Evolutionary conservation across 768 basidiomycete genomes (phyloP), one percentile per base, ranked within the genome.

Genomic region (Russula foetens): DNA sequence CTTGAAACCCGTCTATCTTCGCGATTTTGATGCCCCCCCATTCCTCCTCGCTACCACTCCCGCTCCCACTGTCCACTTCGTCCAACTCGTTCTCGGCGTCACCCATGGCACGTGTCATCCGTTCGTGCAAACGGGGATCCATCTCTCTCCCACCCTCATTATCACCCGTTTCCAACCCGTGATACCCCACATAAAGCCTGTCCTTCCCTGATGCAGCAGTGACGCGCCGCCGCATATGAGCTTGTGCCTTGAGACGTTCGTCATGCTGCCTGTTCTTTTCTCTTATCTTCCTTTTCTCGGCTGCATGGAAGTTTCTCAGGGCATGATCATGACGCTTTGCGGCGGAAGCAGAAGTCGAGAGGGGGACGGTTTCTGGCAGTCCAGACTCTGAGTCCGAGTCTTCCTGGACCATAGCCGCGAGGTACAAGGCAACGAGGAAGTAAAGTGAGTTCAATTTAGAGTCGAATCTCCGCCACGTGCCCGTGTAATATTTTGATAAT

Each of bases 61-160:
- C 38, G 39, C 35, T 45, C 49, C 35, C 47, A 24, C 56, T 44
- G 21, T 28, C 28, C 4, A 38, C 17, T 29, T 35, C 53, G 6
- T 47, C 61, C 35, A 9, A 28, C 46, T 61, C 65, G 39, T 57
- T 53, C 35, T 57, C 59, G 48, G 65, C 63, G 41, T 66, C 53
- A n/a, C 43, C 63, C 65, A 66, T 64, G 19, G 65, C 65, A 41
- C 63, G 56, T 54, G 63, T 57, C 63, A 65, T 66, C 48, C 65
- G 45, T 28, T 21, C 45, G 39, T 55, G 31, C 33, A 58, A 48
- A 33, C 24, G 47, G 48, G 23, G 48, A 41, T 60, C 62, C 28
- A 45, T 53, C 41, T 43, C 49, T 8, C 31, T 56, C 43, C 44
- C 55, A 52, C 50, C 50, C 35, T 53, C 58, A 41, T 35, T 39